phyloP scores from a whole-genome alignment of 805 yeast genomes.

The Metschnikowia lochheadii region DNA sequence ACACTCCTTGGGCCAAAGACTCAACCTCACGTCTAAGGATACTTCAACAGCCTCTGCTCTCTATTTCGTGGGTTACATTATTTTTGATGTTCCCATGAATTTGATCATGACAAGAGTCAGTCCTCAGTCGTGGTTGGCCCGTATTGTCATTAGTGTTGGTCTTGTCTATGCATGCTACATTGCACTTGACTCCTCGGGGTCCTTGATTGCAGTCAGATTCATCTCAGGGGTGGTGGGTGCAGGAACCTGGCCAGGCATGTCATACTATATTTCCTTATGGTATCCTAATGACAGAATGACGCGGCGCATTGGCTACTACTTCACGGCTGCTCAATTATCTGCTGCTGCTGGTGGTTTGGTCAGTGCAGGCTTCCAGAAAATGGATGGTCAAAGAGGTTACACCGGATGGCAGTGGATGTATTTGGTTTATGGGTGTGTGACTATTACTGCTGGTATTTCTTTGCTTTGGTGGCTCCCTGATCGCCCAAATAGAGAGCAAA shows the following conservation, averaged over 20 bases:
- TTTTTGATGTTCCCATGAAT: slow-evolving; percentile 88
- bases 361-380: slow-evolving; percentile 81
- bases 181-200: slow-evolving; percentile 51
- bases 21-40: slow-evolving; percentile 52
- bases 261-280: slow-evolving; percentile 79
- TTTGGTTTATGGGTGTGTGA: slow-evolving; percentile 68
- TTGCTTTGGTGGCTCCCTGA: slow-evolving; percentile 86
- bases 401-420: slow-evolving; percentile 89
- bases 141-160: slow-evolving; percentile 76
- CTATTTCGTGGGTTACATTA: slow-evolving; percentile 76
- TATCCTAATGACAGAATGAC: slow-evolving; percentile 77
- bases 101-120: slow-evolving; percentile 76
- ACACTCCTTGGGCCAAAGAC: slow-evolving; percentile 55
- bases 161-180: slow-evolving; percentile 71
- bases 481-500: slow-evolving; percentile 43
- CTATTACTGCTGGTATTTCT: slow-evolving; percentile 58
- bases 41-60: slow-evolving; percentile 74
- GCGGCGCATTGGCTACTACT: slow-evolving; percentile 79
- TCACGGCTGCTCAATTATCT: slow-evolving; percentile 87
- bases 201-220: slow-evolving; percentile 67
- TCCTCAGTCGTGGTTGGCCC: slow-evolving; percentile 80
- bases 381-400: slow-evolving; percentile 66
- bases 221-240: slow-evolving; percentile 76
- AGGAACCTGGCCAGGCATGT: slow-evolving; percentile 89
- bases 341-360: slow-evolving; percentile 88